Evolutionary conservation across 2,329 filamentous ascomycete species (phyloP).

Genomic region (Cladosporium sp.): DNA sequence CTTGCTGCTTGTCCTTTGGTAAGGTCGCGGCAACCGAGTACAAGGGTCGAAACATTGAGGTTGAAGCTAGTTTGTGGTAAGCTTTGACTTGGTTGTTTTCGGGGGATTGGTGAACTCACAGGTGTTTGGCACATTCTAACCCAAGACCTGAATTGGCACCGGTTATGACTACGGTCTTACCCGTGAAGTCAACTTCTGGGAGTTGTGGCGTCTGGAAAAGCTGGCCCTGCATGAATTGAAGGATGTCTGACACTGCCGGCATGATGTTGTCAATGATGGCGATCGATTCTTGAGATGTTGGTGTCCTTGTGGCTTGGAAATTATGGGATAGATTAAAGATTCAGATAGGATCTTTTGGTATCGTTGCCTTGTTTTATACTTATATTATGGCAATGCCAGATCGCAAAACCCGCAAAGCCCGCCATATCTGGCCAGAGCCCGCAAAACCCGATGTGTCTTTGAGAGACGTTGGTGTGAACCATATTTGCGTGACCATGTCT

Average conservation of each 20-base stretch:
- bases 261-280: background rate
- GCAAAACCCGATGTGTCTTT: background rate
- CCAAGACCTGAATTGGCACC: slow-evolving; percentile 50
- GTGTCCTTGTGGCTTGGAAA: background rate
- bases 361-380: background rate
- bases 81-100: background rate
- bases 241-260: slow-evolving; percentile 25
- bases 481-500: background rate
- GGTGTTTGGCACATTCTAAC: slow-evolving; percentile 44
- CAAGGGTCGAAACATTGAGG: slow-evolving; percentile 40
- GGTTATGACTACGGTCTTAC: slow-evolving; percentile 46
- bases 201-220: slow-evolving; percentile 24
- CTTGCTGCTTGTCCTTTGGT: slow-evolving; percentile 47
- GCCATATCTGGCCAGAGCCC: background rate
- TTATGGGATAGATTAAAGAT: background rate
- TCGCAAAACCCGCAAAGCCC: background rate
- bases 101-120: slow-evolving; percentile 30
- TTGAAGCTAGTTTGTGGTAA: slow-evolving; percentile 29
- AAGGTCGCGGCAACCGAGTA: slow-evolving; percentile 46
- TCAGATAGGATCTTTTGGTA: background rate
- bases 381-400: background rate
- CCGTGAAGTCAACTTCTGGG: slow-evolving; percentile 6
- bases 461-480: background rate
- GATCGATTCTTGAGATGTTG: background rate
- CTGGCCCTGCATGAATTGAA: slow-evolving; percentile 25